A percentile compares a stretch with the other conserved stretches of the same genome.
phyloP scores from a whole-genome alignment of 1,284 basidiomycete species.

The Porodaedalea pini region DNA sequence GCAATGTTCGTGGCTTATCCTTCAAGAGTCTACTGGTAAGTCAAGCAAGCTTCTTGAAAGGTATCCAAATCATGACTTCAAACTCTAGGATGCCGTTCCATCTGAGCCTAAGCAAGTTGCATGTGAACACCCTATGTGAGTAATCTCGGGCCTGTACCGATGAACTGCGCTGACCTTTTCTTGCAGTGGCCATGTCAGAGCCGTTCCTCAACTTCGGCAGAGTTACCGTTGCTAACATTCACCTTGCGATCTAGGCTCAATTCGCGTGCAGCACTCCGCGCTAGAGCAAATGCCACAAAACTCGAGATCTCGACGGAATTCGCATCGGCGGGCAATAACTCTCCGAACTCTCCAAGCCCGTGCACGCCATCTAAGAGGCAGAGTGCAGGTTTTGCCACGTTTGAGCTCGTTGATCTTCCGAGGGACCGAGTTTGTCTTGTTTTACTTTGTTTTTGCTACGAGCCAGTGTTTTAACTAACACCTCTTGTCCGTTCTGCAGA shows the following conservation, averaged over 20 bases:
- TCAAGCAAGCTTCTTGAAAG: not conserved
- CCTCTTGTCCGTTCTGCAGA: not conserved
- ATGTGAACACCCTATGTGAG: slow-evolving; percentile 17
- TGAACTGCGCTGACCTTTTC: not conserved
- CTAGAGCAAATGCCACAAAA: not conserved
- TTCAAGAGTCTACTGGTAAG: slow-evolving; percentile 7
- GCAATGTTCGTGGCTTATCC: slow-evolving; percentile 5
- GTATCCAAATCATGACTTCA: too few relatives aligned
- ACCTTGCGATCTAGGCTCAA: slow-evolving; percentile 1
- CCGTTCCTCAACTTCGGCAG: not conserved
- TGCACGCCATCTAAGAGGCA: slow-evolving; percentile 8
- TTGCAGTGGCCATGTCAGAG: slow-evolving; percentile 14
- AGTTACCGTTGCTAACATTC: not conserved
- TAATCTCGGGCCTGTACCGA: not conserved
- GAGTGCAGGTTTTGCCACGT: not conserved
- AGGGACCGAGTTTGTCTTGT: not conserved
- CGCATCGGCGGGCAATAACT: not conserved
- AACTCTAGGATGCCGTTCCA: slow-evolving; percentile 19
- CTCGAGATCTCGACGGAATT: not conserved
- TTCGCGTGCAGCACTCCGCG: not conserved
- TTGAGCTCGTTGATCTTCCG: not conserved
- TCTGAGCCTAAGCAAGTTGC: slow-evolving; percentile 12
- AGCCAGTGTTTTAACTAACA: not conserved
- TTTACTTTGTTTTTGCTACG: not conserved
- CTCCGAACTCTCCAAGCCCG: not conserved